These are phyloP conservation scores for Xylaria cubensis DNA, from an alignment of 495 filamentous ascomycete genomes.

Conservation along the genomic window DNA sequence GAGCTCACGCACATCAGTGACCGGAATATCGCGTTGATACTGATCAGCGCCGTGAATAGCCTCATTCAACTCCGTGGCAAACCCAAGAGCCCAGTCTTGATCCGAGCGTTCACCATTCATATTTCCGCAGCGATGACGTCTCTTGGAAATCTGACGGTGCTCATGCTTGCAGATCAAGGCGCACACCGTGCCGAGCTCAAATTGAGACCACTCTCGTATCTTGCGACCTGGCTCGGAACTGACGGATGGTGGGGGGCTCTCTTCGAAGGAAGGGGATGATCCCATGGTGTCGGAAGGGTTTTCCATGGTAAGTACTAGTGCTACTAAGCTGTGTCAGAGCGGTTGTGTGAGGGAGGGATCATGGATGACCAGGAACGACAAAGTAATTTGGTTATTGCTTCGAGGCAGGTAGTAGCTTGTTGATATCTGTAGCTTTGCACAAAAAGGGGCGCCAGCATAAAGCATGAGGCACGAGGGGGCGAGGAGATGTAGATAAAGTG, in stretches of 20 bases:
- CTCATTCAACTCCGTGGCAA: conserved; percentile 36
- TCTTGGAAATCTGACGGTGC: conserved; percentile 22
- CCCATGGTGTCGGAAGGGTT: not conserved
- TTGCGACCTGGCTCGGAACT: not conserved
- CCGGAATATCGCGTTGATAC: conserved; percentile 30
- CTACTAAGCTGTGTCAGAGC: not conserved
- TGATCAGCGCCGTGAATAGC: conserved; percentile 30
- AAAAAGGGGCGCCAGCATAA: not conserved
- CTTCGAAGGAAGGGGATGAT: not conserved
- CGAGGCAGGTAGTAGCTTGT: not conserved
- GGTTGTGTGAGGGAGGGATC: not conserved
- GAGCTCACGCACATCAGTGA: conserved; percentile 31
- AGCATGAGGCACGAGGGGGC: not conserved
- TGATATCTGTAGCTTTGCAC: not conserved
- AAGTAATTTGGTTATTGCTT: not conserved
- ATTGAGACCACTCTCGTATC: conserved; percentile 27
- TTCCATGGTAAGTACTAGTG: not conserved
- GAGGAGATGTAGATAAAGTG: not conserved
- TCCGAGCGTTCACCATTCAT: not conserved
- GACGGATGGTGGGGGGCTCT: not conserved
- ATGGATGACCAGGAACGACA: not conserved
- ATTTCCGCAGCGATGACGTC: conserved; percentile 3
- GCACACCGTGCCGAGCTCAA: conserved; percentile 34
- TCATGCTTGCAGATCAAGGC: conserved; percentile 32
- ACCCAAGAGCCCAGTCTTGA: conserved; percentile 20